A percentile compares a stretch with the other conserved stretches of the same genome.
Evolutionary conservation across 2,329 filamentous ascomycete species (phyloP).

Genomic region (Epichloe festucae): DNA sequence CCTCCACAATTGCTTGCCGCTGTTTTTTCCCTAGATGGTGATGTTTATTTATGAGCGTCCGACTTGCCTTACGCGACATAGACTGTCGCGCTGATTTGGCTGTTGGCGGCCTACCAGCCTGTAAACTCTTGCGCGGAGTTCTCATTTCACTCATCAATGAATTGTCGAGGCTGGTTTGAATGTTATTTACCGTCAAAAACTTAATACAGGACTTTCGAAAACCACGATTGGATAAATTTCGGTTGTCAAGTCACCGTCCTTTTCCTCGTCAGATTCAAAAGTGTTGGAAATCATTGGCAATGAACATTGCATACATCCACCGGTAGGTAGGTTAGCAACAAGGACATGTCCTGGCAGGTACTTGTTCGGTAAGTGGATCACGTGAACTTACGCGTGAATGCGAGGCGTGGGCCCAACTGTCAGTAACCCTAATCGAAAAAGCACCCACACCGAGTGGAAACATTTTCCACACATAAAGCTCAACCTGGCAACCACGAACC

Average conservation of each 20-base stretch:
- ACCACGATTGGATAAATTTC: too few species aligned
- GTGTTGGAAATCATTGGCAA: too few species aligned
- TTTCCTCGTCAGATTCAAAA: too few species aligned
- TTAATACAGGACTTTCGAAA: too few species aligned
- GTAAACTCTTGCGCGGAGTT: conserved; percentile 29
- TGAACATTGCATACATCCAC: too few species aligned
- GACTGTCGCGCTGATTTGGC: conserved; percentile 35
- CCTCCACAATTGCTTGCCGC: conserved; percentile 38
- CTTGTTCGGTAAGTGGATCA: too few species aligned
- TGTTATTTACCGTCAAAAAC: background rate
- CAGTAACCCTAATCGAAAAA: background rate
- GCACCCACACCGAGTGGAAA: conserved; percentile 9
- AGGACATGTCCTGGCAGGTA: too few species aligned
- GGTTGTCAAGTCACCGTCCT: too few species aligned
- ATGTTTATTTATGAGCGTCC: conserved; percentile 50
- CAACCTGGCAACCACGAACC: background rate
- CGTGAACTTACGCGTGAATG: too few species aligned
- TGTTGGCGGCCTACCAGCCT: conserved; percentile 42
- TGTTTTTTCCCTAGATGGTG: conserved; percentile 53
- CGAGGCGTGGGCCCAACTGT: background rate
- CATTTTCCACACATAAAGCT: background rate
- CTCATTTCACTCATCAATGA: conserved; percentile 21
- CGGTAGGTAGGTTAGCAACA: too few species aligned
- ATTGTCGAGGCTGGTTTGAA: background rate
- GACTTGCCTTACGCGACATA: conserved; percentile 52